Conservation (phyloP, 2,329 filamentous ascomycete species). For the Phaeosphaeriaceae sp. region DNA sequence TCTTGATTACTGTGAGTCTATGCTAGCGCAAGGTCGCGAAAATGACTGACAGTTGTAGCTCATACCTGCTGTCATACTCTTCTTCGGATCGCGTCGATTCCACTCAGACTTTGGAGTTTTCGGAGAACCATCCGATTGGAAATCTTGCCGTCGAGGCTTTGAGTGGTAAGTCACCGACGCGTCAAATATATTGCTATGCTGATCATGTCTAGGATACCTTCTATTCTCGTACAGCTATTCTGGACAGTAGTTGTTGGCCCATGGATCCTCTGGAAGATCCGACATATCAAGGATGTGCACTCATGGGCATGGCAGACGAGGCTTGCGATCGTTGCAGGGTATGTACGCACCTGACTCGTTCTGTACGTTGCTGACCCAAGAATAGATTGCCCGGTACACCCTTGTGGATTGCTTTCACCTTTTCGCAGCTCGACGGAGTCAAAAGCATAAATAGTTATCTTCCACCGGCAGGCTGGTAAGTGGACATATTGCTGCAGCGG, state of each 20-base stretch:
- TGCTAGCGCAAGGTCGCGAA: not conserved
- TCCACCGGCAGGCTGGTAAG: constrained; percentile 46
- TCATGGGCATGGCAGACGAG: constrained; percentile 50
- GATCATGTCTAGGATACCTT: constrained; percentile 39
- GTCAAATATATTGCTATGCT: constrained; percentile 7
- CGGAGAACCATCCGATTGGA: constrained; percentile 55
- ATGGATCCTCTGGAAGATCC: constrained; percentile 49
- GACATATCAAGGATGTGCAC: constrained; percentile 45
- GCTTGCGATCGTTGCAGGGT: constrained; percentile 47
- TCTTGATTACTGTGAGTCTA: constrained; percentile 39
- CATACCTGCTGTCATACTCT: constrained; percentile 65
- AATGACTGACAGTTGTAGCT: constrained; percentile 54
- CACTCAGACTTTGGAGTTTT: constrained; percentile 64
- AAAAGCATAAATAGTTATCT: constrained; percentile 39
- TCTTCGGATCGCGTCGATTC: constrained; percentile 69
- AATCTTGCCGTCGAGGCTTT: constrained; percentile 60
- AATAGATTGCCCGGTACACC: constrained; percentile 46
- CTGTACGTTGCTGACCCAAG: constrained; percentile 21
- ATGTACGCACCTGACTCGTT: constrained; percentile 7
- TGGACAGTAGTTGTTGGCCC: constrained; percentile 46
- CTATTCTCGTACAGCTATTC: constrained; percentile 46
- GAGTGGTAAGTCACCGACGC: constrained; percentile 62
- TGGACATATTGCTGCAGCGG: constrained; percentile 4
- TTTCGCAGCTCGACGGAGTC: constrained; percentile 32
- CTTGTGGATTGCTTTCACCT: constrained; percentile 48